Base-by-base conservation (phyloP, 208 protist species). In the Wallacemonas sp. region DNA sequence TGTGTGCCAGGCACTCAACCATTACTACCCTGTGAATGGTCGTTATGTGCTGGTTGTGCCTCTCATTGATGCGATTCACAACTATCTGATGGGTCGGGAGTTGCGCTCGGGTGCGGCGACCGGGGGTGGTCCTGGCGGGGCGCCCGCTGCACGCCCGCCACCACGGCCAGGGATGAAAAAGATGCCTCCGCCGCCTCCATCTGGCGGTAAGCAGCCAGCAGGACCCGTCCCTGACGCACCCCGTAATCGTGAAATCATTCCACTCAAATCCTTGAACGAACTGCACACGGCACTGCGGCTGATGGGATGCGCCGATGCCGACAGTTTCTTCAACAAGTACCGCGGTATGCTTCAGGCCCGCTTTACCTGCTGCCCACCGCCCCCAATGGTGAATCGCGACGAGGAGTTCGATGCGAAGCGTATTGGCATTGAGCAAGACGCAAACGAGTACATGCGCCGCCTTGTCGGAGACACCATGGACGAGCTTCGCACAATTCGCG, bases 261-360 rank as follows among this genome's bases (percentile, higher is more conserved):
- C 44, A 28, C 49, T 71, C 24, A 33, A n/a, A 3, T 56, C 65
- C 0, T 53, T 68, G 45, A 62, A 76, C 17, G 82, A 85, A 19
- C 24, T 89, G 1, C 45, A 66, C 46, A 58, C 70, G 15, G 66
- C 76, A 11, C 30, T 89, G 22, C 75, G 75, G 47, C 49, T 89
- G 24, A 66, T 72, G 31, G 34, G 58, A 19, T 69, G 70, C 67
- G 67, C 80, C 27, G 33, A 55, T 21, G 61, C 33, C 21, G 75
- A 79, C 41, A 24, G 41, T 34, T 78, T 89, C 46, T 28, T 78
- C 30, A 27, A 66, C 31, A 24, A 65, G 30, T 82, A 80, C 62
- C 63, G 68, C 51, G 60, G 62, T 22, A 53, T 70, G 17, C 67
- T 85, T 4, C 66, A 58, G 12, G 62, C 68, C 28, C 74, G 82